Evolutionary conservation across 2,329 filamentous ascomycete species (phyloP).

Genomic region (Byssochlamys sp.): DNA sequence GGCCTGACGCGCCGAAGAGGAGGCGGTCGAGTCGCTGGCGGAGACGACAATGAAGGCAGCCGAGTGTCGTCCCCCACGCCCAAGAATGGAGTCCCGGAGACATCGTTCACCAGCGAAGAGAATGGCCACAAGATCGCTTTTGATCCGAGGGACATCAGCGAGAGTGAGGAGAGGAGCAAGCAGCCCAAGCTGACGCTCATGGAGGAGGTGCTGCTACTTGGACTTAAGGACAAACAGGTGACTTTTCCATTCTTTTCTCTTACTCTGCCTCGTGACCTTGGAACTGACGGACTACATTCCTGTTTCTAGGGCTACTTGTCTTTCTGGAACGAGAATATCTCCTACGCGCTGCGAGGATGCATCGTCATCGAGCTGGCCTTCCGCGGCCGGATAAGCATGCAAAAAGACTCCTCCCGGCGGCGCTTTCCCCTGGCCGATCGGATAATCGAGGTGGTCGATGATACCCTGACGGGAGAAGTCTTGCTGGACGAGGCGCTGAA

Average conservation of each 20-base stretch:
- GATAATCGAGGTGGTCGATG: slow-evolving; percentile 92
- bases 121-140: slow-evolving; percentile 98
- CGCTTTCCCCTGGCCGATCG: slow-evolving; percentile 88
- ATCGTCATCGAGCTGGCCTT: slow-evolving; percentile 97
- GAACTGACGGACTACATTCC: not conserved
- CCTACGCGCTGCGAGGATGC: slow-evolving; percentile 90
- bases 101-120: slow-evolving; percentile 74
- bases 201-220: slow-evolving; percentile 93
- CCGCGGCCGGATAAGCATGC: slow-evolving; percentile 92
- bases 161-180: slow-evolving; percentile 90
- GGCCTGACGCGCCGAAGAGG: slow-evolving; percentile 63
- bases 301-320: slow-evolving; percentile 75
- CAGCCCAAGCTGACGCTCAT: slow-evolving; percentile 97
- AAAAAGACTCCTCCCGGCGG: slow-evolving; percentile 85
- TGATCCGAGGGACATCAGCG: slow-evolving; percentile 92
- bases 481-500: slow-evolving; percentile 94
- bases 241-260: slow-evolving; percentile 16
- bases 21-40: slow-evolving; percentile 48
- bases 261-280: slow-evolving; percentile 3
- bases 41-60: slow-evolving; percentile 54
- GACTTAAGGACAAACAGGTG: slow-evolving; percentile 97
- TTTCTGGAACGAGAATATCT: slow-evolving; percentile 99
- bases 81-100: slow-evolving; percentile 55
- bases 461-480: slow-evolving; percentile 91
- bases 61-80: slow-evolving; percentile 58